Conservation (phyloP, 805 yeast genomes). For the Schizosaccharomyces cryophilus region DNA sequence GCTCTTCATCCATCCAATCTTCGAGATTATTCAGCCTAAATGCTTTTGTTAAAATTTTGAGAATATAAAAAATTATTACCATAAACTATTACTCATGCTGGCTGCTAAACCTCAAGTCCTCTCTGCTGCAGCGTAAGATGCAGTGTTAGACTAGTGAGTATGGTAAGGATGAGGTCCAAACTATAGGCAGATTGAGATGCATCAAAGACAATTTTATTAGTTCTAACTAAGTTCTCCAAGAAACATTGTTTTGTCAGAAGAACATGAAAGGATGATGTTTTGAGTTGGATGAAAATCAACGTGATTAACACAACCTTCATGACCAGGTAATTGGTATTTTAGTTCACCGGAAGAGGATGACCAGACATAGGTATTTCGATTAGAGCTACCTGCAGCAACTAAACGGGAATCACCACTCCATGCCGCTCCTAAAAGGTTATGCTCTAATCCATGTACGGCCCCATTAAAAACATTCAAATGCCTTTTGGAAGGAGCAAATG, state of each 20-base stretch:
- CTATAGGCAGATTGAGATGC: too few species aligned
- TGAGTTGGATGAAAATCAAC: constrained; percentile 31
- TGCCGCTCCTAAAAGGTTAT: constrained; percentile 24
- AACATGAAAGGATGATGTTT: constrained; percentile 15
- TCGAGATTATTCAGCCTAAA: not conserved
- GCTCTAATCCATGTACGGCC: constrained; percentile 23
- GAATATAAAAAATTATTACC: not conserved
- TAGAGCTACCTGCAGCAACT: constrained; percentile 37
- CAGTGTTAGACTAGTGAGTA: too few species aligned
- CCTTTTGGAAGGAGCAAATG: constrained; percentile 12
- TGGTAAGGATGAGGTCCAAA: too few species aligned
- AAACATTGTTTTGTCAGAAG: constrained; percentile 9
- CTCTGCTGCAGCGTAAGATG: too few species aligned
- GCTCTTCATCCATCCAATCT: constrained; percentile 1
- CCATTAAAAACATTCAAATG: constrained; percentile 3
- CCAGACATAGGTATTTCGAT: constrained; percentile 35
- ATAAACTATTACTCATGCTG: not conserved
- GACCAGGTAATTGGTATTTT: constrained; percentile 31
- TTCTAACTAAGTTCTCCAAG: constrained; percentile 8
- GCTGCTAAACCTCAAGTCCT: not conserved
- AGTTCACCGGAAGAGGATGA: constrained; percentile 24
- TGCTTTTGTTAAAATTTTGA: not conserved
- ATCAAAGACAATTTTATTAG: not conserved
- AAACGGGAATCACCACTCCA: constrained; percentile 19
- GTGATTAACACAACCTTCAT: constrained; percentile 26